Base-by-base conservation (phyloP, 148 eudicot genomes). In the Cornus kousa region DNA sequence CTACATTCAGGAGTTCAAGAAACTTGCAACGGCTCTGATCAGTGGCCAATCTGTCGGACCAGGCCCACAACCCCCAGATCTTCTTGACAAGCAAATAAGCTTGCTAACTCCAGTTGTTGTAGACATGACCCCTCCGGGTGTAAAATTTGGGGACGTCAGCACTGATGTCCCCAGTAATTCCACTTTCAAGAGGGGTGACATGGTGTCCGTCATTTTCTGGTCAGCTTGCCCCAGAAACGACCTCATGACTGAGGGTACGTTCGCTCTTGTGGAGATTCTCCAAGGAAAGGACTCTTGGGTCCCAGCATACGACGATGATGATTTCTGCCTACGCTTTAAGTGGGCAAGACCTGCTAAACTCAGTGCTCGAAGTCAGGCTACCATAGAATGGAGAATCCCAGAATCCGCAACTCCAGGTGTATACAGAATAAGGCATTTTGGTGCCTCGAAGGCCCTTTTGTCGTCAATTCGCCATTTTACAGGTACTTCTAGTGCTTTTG, bases 191-290 rank as follows among this genome's bases (percentile, higher is more conserved):
- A 86, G 83, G 72, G 97, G 93, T 10, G 97, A 87, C 69, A 83
- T 78, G 75, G 99, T 91, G 69, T 78, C 82, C 3, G 95, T 88
- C 16, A 83, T 80, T 73, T 96, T 96, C 85, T 87, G 89, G 89
- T 91, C 97, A 67, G 98, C 98, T 33, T 93, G 97, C 78, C 99
- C 98, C 1, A 87, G 99, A 78, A 96, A 96, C 33, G 97, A 96
- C 76, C 98, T 96, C 80, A 80, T 92, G 97, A 93, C 97, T 7
- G 98, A 93, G 85, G 98, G 97, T 74, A 96, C 98, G 14, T 96
- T 87, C 57, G 84, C 97, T 59, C 83, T 91, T 20, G 99, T 96
- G 28, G 99, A 96, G 79, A 79, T 87, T 67, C 91, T 96, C 40
- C 90, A 72, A 35, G 94, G 91, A 7, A 71, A 83, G 81, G 90